These are phyloP conservation scores for Aotearoamyces nothofagi DNA, from an alignment of 2,329 filamentous ascomycete species.

Conservation along the genomic window DNA sequence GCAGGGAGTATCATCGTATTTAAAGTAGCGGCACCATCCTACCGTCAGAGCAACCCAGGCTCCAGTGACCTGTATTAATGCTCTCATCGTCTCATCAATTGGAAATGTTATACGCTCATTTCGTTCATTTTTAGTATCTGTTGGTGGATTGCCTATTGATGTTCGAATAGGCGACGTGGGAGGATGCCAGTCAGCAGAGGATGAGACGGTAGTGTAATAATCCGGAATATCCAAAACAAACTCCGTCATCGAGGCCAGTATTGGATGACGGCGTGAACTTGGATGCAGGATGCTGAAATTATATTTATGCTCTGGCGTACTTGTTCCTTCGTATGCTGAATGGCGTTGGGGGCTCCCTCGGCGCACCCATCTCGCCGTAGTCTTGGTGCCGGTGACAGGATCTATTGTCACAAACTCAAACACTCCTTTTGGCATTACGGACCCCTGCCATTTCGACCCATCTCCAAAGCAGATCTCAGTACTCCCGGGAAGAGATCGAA, in stretches of 20 bases:
- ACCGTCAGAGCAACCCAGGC: slow-evolving; percentile 34
- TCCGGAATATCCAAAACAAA: slow-evolving; percentile 54
- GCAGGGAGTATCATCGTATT: slow-evolving; percentile 19
- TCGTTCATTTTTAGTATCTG: slow-evolving; percentile 12
- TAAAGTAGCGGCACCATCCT: slow-evolving; percentile 25
- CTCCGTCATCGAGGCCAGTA: slow-evolving; percentile 53
- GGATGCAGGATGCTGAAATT: slow-evolving; percentile 67
- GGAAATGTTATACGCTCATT: slow-evolving; percentile 16
- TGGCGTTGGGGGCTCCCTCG: slow-evolving; percentile 14
- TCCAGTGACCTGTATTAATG: slow-evolving; percentile 34
- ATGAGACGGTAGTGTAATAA: slow-evolving; percentile 42
- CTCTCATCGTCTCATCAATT: slow-evolving; percentile 29
- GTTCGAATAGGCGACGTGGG: slow-evolving; percentile 9
- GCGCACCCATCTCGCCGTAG: slow-evolving; percentile 55
- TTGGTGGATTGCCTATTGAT: slow-evolving; percentile 3
- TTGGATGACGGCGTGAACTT: slow-evolving; percentile 52
- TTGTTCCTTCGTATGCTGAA: slow-evolving; percentile 12
- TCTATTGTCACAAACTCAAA: slow-evolving; percentile 45
- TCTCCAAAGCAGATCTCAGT: slow-evolving; percentile 52
- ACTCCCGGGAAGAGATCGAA: slow-evolving; percentile 34
- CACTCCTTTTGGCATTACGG: slow-evolving; percentile 35
- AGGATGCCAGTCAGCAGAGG: slow-evolving; percentile 31
- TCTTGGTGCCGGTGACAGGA: slow-evolving; percentile 39
- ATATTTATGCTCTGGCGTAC: slow-evolving; percentile 37
- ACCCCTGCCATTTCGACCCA: slow-evolving; percentile 42